Conservation (phyloP, 148 eudicot genomes). For the Mesembryanthemum crystallinum region DNA sequence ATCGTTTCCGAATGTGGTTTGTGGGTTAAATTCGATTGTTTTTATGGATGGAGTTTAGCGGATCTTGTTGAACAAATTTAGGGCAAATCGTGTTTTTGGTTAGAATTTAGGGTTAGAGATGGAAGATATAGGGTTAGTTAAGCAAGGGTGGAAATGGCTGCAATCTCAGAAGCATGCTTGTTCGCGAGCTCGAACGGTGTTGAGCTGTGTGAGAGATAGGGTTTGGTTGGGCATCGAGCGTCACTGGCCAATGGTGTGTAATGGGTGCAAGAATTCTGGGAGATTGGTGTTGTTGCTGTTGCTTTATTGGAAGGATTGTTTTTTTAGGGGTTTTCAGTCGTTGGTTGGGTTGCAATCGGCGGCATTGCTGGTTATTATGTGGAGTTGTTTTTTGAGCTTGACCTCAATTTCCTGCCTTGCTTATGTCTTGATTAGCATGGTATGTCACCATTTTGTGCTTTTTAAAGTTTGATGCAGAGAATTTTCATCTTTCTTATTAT, state of each 20-base stretch:
- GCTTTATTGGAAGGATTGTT: constrained; percentile 62
- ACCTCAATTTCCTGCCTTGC: constrained; percentile 86
- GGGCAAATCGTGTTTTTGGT: neutral
- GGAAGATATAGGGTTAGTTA: constrained; percentile 90
- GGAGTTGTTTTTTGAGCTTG: constrained; percentile 97
- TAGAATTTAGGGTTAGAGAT: constrained; percentile 23
- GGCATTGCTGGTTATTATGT: constrained; percentile 85
- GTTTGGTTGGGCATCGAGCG: constrained; percentile 53
- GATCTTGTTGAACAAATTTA: constrained; percentile 8
- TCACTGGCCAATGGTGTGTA: constrained; percentile 83
- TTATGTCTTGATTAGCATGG: constrained; percentile 81
- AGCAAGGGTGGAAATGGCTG: constrained; percentile 87
- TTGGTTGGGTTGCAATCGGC: constrained; percentile 60
- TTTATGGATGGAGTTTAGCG: constrained; percentile 20
- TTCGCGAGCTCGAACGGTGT: constrained; percentile 42
- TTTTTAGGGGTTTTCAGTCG: constrained; percentile 54
- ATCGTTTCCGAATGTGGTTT: constrained; percentile 25
- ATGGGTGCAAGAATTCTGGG: constrained; percentile 54
- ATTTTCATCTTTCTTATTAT: neutral
- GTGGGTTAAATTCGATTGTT: neutral
- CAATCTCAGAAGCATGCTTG: constrained; percentile 56
- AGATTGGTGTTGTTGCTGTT: constrained; percentile 43
- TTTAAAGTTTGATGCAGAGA: neutral
- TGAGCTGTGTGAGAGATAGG: constrained; percentile 51
- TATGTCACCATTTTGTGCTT: constrained; percentile 27